Percentiles rank a stretch among this genome's conserved stretches.
Conservation (phyloP, 139 green algal genomes). For the Haematococcus lacustris region DNA sequence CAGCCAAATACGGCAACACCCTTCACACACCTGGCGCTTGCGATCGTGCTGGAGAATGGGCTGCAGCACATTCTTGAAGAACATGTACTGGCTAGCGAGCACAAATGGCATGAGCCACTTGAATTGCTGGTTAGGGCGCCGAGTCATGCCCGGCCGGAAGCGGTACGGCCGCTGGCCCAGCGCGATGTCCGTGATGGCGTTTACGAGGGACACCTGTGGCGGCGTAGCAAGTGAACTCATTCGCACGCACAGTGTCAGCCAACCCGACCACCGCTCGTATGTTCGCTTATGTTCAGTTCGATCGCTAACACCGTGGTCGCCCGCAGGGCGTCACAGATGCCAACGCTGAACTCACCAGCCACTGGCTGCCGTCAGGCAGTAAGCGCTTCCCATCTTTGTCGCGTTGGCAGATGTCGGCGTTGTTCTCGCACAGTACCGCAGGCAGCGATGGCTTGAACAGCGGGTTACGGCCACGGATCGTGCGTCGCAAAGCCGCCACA, state of each 20-base stretch:
- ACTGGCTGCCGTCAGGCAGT: slow-evolving; percentile 29
- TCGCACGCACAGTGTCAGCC: no score
- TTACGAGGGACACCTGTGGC: slow-evolving; percentile 16
- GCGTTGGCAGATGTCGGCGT: slow-evolving; percentile 21
- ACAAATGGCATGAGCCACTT: slow-evolving; percentile 35
- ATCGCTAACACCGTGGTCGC: no score
- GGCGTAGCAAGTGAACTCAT: no score
- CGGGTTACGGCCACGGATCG: slow-evolving; percentile 14
- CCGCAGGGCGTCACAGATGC: no score
- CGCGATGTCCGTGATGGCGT: slow-evolving; percentile 23
- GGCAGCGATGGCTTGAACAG: slow-evolving; percentile 25
- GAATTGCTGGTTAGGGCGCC: slow-evolving; percentile 14
- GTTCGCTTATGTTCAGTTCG: no score
- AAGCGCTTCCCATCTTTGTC: slow-evolving; percentile 17
- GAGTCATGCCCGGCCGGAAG: slow-evolving; percentile 18
- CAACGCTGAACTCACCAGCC: slow-evolving; percentile 25
- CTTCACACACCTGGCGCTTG: no score
- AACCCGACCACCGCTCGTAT: no score
- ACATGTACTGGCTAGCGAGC: slow-evolving; percentile 16
- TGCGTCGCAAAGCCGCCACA: slow-evolving; percentile 20
- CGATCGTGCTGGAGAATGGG: no score
- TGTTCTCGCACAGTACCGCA: slow-evolving; percentile 37
- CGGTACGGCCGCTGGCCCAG: slow-evolving; percentile 19
- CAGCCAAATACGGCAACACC: no score
- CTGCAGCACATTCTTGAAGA: no score